Conservation (phyloP, 2,329 filamentous ascomycete species). For the Phialophora verrucosa region DNA sequence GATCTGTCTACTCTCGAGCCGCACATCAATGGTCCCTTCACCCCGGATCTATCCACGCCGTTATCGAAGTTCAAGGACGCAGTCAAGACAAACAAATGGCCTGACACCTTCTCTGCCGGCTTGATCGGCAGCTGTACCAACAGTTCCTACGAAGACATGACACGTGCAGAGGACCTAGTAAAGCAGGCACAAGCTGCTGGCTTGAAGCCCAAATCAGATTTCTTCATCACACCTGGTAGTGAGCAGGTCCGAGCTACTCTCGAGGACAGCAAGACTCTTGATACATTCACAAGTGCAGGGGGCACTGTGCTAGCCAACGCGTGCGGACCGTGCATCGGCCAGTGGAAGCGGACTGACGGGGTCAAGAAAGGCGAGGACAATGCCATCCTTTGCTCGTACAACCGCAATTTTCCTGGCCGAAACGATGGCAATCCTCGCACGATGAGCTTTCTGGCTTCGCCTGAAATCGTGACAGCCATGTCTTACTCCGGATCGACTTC, state of each 20-base stretch:
- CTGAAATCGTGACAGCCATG: constrained; percentile 96
- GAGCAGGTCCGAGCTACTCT: constrained; percentile 96
- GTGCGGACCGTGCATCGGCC: constrained; percentile 83
- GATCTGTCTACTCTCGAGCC: constrained; percentile 89
- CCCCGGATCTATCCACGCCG: constrained; percentile 91
- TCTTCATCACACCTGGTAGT: constrained; percentile 95
- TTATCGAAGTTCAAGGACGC: constrained; percentile 86
- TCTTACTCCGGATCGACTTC: constrained; percentile 88
- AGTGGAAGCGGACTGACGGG: constrained; percentile 91
- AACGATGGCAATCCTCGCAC: constrained; percentile 96
- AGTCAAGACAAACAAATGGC: constrained; percentile 86
- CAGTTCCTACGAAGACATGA: constrained; percentile 99
- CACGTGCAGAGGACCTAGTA: constrained; percentile 87
- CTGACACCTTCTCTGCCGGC: constrained; percentile 85
- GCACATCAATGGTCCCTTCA: constrained; percentile 96
- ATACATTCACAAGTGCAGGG: constrained; percentile 83
- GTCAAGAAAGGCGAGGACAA: constrained; percentile 84
- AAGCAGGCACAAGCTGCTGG: constrained; percentile 90
- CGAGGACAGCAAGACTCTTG: constrained; percentile 83
- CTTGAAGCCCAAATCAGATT: constrained; percentile 83
- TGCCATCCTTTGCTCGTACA: constrained; percentile 96
- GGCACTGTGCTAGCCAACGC: constrained; percentile 92
- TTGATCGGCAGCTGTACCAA: constrained; percentile 98
- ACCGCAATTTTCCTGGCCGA: constrained; percentile 95
- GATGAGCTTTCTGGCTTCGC: constrained; percentile 98